Conservation (phyloP, 345 rosid species). For the Eutrema heterophyllum region DNA sequence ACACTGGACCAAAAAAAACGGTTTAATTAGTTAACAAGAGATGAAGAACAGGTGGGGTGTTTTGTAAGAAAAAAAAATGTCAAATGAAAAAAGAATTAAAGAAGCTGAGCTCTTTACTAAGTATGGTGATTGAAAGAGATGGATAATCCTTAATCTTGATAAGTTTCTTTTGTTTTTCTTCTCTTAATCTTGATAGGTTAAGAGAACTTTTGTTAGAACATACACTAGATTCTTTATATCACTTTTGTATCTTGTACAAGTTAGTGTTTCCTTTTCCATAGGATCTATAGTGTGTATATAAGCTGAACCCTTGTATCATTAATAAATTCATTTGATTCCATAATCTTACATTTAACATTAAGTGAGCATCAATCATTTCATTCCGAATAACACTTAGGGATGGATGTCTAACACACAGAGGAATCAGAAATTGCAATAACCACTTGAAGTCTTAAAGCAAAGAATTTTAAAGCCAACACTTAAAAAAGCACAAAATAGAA, state of each 20-base stretch:
- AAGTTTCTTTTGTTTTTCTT: too few species aligned
- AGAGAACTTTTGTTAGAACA: neutral
- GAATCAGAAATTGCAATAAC: neutral
- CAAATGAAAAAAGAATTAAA: too few species aligned
- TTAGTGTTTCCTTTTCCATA: neutral
- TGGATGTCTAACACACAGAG: too few species aligned
- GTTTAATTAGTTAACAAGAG: too few species aligned
- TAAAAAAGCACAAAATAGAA: neutral
- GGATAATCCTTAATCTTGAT: too few species aligned
- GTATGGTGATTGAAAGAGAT: neutral
- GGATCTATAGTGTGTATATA: neutral
- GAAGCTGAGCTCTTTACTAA: neutral
- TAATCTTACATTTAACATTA: too few species aligned
- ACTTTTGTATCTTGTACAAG: neutral
- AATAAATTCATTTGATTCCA: neutral
- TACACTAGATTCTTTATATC: neutral
- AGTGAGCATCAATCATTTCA: neutral
- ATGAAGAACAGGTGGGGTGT: too few species aligned
- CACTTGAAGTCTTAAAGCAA: neutral
- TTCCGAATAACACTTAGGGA: too few species aligned
- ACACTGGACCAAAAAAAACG: too few species aligned
- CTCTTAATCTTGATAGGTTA: too few species aligned
- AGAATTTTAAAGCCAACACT: neutral
- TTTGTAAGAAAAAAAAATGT: too few species aligned
- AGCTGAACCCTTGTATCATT: neutral